A percentile compares a stretch with the other conserved stretches of the same genome.
phyloP scores from a whole-genome alignment of 805 yeast genomes.

The Saccharomycopsis microspora region DNA sequence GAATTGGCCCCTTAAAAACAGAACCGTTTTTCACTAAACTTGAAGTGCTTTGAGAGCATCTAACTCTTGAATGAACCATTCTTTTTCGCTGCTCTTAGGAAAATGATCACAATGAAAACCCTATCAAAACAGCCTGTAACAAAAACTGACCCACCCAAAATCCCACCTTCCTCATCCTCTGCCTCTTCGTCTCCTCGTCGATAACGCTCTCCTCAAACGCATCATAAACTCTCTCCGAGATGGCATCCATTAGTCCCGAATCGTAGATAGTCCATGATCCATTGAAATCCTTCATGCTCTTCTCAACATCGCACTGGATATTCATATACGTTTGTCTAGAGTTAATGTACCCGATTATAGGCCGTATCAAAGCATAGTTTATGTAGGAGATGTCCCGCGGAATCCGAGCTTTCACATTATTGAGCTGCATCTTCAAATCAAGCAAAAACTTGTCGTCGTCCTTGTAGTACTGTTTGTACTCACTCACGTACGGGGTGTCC shows the following conservation, averaged over 20 bases:
- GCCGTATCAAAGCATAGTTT: constrained; percentile 84
- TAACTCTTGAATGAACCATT: too few species aligned
- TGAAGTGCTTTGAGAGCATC: too few species aligned
- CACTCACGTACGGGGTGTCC: background rate
- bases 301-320: constrained; percentile 69
- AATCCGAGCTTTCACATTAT: constrained; percentile 79
- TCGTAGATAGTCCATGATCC: constrained; percentile 97
- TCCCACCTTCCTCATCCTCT: constrained; percentile 72
- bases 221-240: constrained; percentile 80
- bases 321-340: constrained; percentile 85
- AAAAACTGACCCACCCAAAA: constrained; percentile 87
- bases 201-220: constrained; percentile 82
- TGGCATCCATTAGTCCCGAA: constrained; percentile 80
- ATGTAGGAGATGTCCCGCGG: constrained; percentile 90
- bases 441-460: constrained; percentile 51
- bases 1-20: too few species aligned
- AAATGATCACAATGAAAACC: constrained; percentile 21
- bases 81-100: too few species aligned
- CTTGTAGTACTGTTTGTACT: constrained; percentile 17
- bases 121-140: constrained; percentile 71
- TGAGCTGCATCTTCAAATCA: constrained; percentile 69
- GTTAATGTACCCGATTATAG: constrained; percentile 92
- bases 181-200: constrained; percentile 68
- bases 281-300: constrained; percentile 71
- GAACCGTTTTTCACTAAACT: too few species aligned